Evolutionary conservation across 164 flowering plant species (phyloP).

Genomic region (Taxillus chinensis): DNA sequence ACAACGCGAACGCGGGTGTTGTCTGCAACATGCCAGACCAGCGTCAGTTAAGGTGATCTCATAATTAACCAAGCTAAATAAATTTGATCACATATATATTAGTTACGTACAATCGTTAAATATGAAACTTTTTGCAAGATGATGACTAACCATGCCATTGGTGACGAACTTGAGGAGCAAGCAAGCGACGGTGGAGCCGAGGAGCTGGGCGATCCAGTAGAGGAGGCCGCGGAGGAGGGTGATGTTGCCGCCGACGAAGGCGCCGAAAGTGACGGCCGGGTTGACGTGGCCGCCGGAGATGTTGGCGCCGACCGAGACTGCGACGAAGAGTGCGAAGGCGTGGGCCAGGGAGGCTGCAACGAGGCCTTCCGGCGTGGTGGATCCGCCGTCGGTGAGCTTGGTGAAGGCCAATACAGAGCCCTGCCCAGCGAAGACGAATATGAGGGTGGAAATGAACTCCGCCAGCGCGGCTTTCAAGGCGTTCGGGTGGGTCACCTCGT

Average conservation of each 20-base stretch:
- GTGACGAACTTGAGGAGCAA: constrained; percentile 40
- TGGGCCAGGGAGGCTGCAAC: constrained; percentile 53
- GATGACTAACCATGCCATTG: constrained; percentile 28
- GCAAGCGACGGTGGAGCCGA: constrained; percentile 43
- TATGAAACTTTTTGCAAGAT: no score
- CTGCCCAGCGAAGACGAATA: constrained; percentile 70
- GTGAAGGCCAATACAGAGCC: constrained; percentile 70
- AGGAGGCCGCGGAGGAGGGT: constrained; percentile 39
- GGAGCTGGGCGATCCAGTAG: constrained; percentile 57
- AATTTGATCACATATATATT: no score
- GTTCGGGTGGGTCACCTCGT: constrained; percentile 48
- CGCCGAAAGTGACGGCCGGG: constrained; percentile 57
- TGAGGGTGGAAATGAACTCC: constrained; percentile 60
- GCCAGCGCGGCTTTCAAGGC: constrained; percentile 52
- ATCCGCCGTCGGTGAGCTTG: constrained; percentile 30
- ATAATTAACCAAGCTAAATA: no score
- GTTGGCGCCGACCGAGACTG: constrained; percentile 43
- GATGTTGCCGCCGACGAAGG: constrained; percentile 53
- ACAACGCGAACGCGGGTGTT: constrained; percentile 30
- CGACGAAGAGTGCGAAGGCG: constrained; percentile 44
- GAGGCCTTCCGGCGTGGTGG: constrained; percentile 44
- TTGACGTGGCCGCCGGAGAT: constrained; percentile 61
- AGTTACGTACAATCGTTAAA: no score
- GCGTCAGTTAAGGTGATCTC: no score
- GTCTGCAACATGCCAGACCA: constrained; percentile 15